phyloP scores from a whole-genome alignment of 2,329 filamentous ascomycete genomes.

The Simplicillium aogashimaense region DNA sequence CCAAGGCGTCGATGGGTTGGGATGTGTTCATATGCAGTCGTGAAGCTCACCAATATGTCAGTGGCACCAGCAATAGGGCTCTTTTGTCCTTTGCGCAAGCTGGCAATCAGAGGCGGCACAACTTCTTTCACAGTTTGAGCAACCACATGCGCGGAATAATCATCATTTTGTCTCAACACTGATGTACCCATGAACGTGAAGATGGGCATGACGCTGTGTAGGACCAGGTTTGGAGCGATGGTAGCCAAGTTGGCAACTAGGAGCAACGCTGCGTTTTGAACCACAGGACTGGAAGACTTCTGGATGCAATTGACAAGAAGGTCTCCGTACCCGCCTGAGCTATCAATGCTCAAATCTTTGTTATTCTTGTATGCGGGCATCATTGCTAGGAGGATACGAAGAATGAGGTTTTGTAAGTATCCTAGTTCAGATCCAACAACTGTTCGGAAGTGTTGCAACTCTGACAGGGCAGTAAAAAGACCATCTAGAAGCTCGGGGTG shows the following conservation, averaged over 20 bases:
- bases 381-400: conserved; percentile 75
- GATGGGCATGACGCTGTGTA: conserved; percentile 98
- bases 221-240: conserved; percentile 78
- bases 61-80: conserved; percentile 72
- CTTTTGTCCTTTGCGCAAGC: conserved; percentile 71
- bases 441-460: conserved; percentile 75
- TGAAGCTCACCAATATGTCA: conserved; percentile 90
- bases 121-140: conserved; percentile 92
- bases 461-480: conserved; percentile 76
- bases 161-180: conserved; percentile 83
- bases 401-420: conserved; percentile 77
- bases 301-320: conserved; percentile 90
- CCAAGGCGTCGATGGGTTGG: conserved; percentile 74
- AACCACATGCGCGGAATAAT: conserved; percentile 94
- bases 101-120: conserved; percentile 81
- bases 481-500: conserved; percentile 69
- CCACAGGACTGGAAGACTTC: conserved; percentile 81
- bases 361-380: conserved; percentile 64
- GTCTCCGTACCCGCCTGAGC: conserved; percentile 74
- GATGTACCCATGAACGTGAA: conserved; percentile 97
- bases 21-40: conserved; percentile 92
- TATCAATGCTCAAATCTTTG: conserved; percentile 57
- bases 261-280: conserved; percentile 84
- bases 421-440: conserved; percentile 79
- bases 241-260: conserved; percentile 80